Conservation (phyloP, 371 early-diverging fungal species). For the Mortierella sp. region DNA sequence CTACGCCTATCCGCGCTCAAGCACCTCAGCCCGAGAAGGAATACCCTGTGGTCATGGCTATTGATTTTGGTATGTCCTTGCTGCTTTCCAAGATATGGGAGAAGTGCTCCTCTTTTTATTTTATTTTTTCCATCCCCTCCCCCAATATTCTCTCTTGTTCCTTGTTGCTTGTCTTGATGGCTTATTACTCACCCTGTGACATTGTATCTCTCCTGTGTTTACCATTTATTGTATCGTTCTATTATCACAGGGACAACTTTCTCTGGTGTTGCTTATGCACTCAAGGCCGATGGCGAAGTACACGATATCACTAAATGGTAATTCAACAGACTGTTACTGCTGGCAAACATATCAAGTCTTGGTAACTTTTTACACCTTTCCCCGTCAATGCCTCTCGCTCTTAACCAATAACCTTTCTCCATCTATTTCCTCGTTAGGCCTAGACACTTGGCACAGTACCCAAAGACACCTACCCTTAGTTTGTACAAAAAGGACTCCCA, state of each 20-base stretch:
- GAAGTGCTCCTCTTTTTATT: neutral
- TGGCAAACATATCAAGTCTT: neutral
- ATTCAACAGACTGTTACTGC: neutral
- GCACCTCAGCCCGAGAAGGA: slow-evolving; percentile 55
- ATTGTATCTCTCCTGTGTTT: neutral
- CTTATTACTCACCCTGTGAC: neutral
- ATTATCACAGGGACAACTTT: slow-evolving; percentile 66
- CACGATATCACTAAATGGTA: slow-evolving; percentile 58
- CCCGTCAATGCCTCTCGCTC: no score
- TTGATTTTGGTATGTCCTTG: slow-evolving; percentile 64
- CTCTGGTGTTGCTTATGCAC: slow-evolving; percentile 69
- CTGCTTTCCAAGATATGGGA: neutral
- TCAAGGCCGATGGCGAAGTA: slow-evolving; percentile 57
- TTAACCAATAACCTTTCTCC: no score
- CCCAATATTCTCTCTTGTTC: neutral
- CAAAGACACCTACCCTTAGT: slow-evolving; percentile 63
- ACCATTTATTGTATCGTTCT: neutral
- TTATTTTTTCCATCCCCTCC: neutral
- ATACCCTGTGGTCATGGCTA: slow-evolving; percentile 70
- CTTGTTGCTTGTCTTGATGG: no score
- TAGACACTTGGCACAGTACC: slow-evolving; percentile 52
- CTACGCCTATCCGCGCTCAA: slow-evolving; percentile 24
- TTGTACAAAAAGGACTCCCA: slow-evolving; percentile 59
- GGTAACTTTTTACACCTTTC: neutral
- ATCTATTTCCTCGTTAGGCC: slow-evolving; percentile 26